Evolutionary conservation across 345 rosid genomes (phyloP).

Genomic region (Heritiera fomes): DNA sequence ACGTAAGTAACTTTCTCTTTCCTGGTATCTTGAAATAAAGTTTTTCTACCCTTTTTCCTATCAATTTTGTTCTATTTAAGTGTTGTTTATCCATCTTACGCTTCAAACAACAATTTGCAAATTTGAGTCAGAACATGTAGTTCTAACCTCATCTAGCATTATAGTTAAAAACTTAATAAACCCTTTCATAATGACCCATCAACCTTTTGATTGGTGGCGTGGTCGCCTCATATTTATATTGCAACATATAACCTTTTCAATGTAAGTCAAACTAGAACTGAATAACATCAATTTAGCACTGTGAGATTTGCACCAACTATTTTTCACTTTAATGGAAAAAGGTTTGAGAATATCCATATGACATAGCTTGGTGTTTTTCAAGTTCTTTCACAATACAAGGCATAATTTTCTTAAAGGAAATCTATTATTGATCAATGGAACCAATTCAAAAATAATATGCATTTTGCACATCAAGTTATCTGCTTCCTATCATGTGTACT

Average conservation of each 20-base stretch:
- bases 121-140: background rate
- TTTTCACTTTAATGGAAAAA: background rate
- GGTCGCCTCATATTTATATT: background rate
- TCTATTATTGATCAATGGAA: background rate
- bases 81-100: background rate
- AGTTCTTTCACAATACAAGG: background rate
- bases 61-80: background rate
- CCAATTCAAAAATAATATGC: background rate
- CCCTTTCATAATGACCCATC: too few relatives aligned
- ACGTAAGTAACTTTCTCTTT: constrained; percentile 45
- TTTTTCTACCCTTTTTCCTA: background rate
- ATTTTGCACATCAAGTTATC: too few relatives aligned
- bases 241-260: background rate
- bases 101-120: background rate
- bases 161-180: background rate
- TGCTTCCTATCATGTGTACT: background rate
- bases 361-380: too few relatives aligned
- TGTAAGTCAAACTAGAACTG: background rate
- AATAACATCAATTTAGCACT: background rate
- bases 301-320: background rate
- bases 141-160: background rate
- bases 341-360: background rate
- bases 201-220: background rate
- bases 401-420: background rate
- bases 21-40: background rate